Evolutionary conservation across 2,329 filamentous ascomycete species (phyloP).

Genomic region (Fusarium tuaranense): DNA sequence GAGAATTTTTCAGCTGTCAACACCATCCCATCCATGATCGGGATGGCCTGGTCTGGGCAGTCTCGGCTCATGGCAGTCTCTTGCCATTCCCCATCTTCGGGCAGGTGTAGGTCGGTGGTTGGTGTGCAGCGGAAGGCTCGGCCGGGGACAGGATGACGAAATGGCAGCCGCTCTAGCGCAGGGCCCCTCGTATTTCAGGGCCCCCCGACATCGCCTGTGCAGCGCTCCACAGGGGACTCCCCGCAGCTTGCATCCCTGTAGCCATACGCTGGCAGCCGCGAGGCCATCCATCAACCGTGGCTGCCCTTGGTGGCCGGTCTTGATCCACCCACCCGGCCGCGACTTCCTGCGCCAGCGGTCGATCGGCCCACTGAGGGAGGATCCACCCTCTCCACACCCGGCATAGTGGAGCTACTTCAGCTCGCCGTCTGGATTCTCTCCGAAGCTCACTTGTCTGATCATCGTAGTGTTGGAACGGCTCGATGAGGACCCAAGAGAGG

Average conservation of each 20-base stretch:
- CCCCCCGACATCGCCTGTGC: conserved; percentile 26
- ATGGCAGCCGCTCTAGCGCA: conserved; percentile 20
- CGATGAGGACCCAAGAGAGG: neutral
- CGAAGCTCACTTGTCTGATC: neutral
- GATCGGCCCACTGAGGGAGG: conserved; percentile 17
- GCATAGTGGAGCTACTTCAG: conserved; percentile 18
- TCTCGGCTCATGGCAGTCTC: conserved; percentile 1
- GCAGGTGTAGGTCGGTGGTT: neutral
- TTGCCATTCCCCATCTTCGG: neutral
- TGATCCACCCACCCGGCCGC: conserved; percentile 10
- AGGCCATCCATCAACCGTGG: conserved; percentile 6
- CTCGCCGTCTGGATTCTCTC: conserved; percentile 13
- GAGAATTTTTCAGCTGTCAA: neutral
- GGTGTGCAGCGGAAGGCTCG: conserved; percentile 17
- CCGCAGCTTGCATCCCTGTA: conserved; percentile 36
- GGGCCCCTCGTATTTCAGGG: conserved; percentile 35
- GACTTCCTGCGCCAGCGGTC: conserved; percentile 9
- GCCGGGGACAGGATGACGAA: conserved; percentile 28
- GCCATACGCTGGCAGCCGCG: conserved; percentile 30
- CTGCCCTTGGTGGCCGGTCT: neutral
- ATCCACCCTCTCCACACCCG: conserved; percentile 19
- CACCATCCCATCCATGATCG: neutral
- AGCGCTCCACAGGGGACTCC: conserved; percentile 34
- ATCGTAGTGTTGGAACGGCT: neutral
- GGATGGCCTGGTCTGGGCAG: conserved; percentile 8